Evolutionary conservation across 345 rosid genomes (phyloP).

Genomic region (Boechera stricta): DNA sequence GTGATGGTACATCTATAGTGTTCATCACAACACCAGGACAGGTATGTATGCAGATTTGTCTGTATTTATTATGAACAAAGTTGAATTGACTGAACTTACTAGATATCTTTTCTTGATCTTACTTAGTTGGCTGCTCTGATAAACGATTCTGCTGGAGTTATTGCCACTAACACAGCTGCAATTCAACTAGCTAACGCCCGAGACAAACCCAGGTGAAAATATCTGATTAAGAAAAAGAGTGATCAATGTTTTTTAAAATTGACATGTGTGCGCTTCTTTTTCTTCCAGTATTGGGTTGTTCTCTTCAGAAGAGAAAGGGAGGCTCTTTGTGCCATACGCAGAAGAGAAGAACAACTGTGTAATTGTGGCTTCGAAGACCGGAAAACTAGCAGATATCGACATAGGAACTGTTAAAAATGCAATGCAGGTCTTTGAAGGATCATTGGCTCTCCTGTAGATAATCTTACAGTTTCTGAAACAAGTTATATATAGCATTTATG

Average conservation of each 20-base stretch:
- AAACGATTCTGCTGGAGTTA: conserved; percentile 88
- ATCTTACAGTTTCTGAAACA: conserved; percentile 29
- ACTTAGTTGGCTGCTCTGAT: conserved; percentile 85
- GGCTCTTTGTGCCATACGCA: conserved; percentile 68
- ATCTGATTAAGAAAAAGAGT: conserved; percentile 17
- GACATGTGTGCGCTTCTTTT: conserved; percentile 6
- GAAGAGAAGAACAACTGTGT: conserved; percentile 68
- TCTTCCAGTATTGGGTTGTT: conserved; percentile 82
- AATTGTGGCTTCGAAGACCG: conserved; percentile 69
- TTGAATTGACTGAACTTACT: conserved; percentile 14
- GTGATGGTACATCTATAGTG: conserved; percentile 69
- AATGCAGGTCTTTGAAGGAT: conserved; percentile 63
- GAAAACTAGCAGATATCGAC: conserved; percentile 67
- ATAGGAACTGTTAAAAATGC: conserved; percentile 62
- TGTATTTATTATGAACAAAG: not conserved
- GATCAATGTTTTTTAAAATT: conserved; percentile 10
- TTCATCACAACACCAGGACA: conserved; percentile 94
- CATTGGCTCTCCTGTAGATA: conserved; percentile 72
- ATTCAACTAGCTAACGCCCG: conserved; percentile 88
- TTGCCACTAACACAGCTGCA: conserved; percentile 92
- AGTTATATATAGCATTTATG: conserved; percentile 27
- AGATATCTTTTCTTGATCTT: conserved; percentile 19
- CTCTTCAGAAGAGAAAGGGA: conserved; percentile 72
- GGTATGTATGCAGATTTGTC: conserved; percentile 46
- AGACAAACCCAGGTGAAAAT: conserved; percentile 66